Percentiles rank a stretch among this genome's conserved stretches.
These are phyloP conservation scores for Endocalyx cinctus DNA, from an alignment of 2,329 filamentous ascomycete genomes.

Conservation along the genomic window DNA sequence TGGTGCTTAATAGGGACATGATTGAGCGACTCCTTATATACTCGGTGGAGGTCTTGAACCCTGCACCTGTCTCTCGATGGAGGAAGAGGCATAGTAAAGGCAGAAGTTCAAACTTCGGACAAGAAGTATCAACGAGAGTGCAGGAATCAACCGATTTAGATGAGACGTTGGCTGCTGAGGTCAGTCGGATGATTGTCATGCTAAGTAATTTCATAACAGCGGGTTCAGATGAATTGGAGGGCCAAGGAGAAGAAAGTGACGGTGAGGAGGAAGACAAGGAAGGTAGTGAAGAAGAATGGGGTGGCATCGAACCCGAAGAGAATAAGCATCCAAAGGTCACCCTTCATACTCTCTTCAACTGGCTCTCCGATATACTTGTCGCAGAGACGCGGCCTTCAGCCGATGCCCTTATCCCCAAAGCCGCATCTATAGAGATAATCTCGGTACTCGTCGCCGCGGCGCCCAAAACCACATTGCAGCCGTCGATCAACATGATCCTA, in stretches of 20 bases:
- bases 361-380: conserved; percentile 73
- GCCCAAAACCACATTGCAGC: conserved; percentile 49
- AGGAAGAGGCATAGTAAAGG: conserved; percentile 20
- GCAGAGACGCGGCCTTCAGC: conserved; percentile 64
- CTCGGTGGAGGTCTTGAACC: conserved; percentile 28
- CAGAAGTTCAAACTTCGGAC: conserved; percentile 1
- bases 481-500: conserved; percentile 58
- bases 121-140: conserved; percentile 6
- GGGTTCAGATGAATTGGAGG: conserved; percentile 46
- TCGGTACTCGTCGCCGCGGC: conserved; percentile 63
- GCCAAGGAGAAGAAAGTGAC: conserved; percentile 35
- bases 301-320: conserved; percentile 28
- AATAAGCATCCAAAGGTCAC: conserved; percentile 31
- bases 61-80: conserved; percentile 31
- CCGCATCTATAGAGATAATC: conserved; percentile 69
- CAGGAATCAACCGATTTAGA: conserved; percentile 39
- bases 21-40: conserved; percentile 53
- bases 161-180: conserved; percentile 72
- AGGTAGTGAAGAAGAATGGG: conserved; percentile 35
- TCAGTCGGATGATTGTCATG: conserved; percentile 78
- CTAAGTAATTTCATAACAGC: conserved; percentile 61
- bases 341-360: conserved; percentile 72
- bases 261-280: conserved; percentile 40
- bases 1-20: conserved; percentile 60
- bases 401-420: conserved; percentile 66